Conservation (phyloP, 768 basidiomycete genomes). For the Mycena albidolilacea region DNA sequence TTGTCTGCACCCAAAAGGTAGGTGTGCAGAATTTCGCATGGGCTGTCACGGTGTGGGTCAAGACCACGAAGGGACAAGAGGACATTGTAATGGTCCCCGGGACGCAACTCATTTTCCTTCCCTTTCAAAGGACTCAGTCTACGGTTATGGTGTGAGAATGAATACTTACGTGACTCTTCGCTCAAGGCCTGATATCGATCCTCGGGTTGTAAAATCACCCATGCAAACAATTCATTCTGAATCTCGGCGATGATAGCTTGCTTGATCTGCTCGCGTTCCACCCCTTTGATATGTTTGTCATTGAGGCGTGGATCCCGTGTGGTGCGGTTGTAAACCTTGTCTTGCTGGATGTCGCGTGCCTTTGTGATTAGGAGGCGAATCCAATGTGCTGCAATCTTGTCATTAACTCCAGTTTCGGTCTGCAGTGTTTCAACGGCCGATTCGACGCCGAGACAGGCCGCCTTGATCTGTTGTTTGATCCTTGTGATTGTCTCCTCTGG, state of each 20-base stretch:
- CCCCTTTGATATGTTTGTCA: not conserved
- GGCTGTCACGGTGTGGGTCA: slow-evolving; percentile 18
- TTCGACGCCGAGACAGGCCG: slow-evolving; percentile 40
- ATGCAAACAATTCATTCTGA: slow-evolving; percentile 1
- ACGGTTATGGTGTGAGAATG: not conserved
- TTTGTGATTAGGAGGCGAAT: slow-evolving; percentile 35
- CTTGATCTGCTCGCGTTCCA: not conserved
- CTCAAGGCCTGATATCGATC: not conserved
- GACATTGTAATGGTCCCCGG: slow-evolving; percentile 21
- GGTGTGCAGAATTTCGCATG: slow-evolving; percentile 38
- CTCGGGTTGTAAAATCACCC: slow-evolving; percentile 16
- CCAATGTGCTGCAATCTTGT: slow-evolving; percentile 48
- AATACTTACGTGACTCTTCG: not conserved
- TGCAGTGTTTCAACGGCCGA: slow-evolving; percentile 27
- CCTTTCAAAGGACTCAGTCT: too few species aligned
- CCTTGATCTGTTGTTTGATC: slow-evolving; percentile 1
- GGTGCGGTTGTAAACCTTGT: not conserved
- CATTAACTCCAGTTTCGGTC: slow-evolving; percentile 47
- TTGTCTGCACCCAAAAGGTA: slow-evolving; percentile 44
- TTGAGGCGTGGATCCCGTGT: slow-evolving; percentile 11
- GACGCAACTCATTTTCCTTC: not conserved
- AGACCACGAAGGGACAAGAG: slow-evolving; percentile 1
- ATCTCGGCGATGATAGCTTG: not conserved
- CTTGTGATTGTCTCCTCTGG: not conserved
- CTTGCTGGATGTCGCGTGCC: slow-evolving; percentile 6